Conservation (phyloP, 2,329 filamentous ascomycete genomes). For the Penicillium palitans region DNA sequence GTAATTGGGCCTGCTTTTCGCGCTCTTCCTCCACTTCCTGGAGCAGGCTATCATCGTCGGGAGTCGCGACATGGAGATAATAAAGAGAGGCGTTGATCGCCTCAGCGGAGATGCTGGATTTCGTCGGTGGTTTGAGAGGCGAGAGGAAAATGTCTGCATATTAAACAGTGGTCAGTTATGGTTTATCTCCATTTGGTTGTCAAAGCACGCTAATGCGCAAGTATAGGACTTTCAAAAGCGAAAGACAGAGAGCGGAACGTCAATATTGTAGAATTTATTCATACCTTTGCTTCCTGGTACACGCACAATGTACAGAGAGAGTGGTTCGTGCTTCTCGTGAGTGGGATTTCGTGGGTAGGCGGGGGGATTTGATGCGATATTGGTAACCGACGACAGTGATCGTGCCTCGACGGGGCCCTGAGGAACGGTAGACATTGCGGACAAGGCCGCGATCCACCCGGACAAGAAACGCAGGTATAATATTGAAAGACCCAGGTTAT, state of each 20-base stretch:
- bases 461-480: background rate
- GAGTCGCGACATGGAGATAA: constrained; percentile 77
- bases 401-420: constrained; percentile 67
- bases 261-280: constrained; percentile 7
- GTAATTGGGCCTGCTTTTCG: constrained; percentile 29
- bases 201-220: constrained; percentile 4
- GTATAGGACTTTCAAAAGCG: background rate
- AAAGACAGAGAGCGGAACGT: background rate
- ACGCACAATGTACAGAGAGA: constrained; percentile 87
- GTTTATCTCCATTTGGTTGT: constrained; percentile 14
- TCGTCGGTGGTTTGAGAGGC: constrained; percentile 81
- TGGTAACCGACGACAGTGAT: constrained; percentile 77
- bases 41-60: constrained; percentile 54
- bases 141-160: constrained; percentile 82
- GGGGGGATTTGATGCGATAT: constrained; percentile 81
- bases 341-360: constrained; percentile 77
- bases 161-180: constrained; percentile 19
- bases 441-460: constrained; percentile 31
- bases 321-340: constrained; percentile 65
- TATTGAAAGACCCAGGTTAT: background rate
- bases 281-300: constrained; percentile 87
- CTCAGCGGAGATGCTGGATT: constrained; percentile 77
- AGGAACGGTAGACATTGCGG: constrained; percentile 26
- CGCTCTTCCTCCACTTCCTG: constrained; percentile 42
- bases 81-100: constrained; percentile 88